A percentile compares a stretch with the other conserved stretches of the same genome.
These are phyloP conservation scores for Fagopyrum tataricum DNA, from an alignment of 148 eudicot species.

Conservation along the genomic window DNA sequence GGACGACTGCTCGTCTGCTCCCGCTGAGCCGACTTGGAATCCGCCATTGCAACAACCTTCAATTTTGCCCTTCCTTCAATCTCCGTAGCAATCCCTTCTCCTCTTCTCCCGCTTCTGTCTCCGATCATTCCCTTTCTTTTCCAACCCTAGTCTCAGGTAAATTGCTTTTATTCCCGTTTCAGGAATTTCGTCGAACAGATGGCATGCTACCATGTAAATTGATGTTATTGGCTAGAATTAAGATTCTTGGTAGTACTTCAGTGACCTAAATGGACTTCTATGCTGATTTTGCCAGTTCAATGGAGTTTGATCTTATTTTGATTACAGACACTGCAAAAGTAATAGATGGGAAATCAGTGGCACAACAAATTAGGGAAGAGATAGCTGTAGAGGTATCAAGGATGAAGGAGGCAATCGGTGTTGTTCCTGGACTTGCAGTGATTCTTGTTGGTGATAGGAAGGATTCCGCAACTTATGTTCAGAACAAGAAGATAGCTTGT, in stretches of 20 bases:
- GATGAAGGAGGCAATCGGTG: constrained; percentile 68
- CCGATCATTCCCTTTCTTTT: constrained; percentile 19
- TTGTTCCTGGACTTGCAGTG: constrained; percentile 92
- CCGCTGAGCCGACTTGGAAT: constrained; percentile 17
- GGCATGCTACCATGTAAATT: background rate
- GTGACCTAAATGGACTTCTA: background rate
- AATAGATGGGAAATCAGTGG: constrained; percentile 73
- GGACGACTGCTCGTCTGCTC: constrained; percentile 38
- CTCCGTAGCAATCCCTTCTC: constrained; percentile 11
- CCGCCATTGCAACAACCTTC: constrained; percentile 16
- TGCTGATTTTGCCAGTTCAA: background rate
- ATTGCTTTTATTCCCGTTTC: background rate
- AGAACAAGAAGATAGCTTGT: constrained; percentile 90
- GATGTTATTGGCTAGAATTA: background rate
- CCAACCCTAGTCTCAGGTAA: constrained; percentile 32
- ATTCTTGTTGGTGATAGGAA: constrained; percentile 86
- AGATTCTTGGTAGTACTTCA: too few relatives aligned
- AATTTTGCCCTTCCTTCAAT: constrained; percentile 18
- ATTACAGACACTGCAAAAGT: constrained; percentile 47
- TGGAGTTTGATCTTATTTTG: background rate
- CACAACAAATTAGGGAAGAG: constrained; percentile 74
- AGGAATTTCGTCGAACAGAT: constrained; percentile 1
- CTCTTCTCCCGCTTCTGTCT: constrained; percentile 16
- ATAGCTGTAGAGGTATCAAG: constrained; percentile 58
- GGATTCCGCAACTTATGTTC: constrained; percentile 90